A percentile compares a stretch with the other conserved stretches of the same genome.
These are phyloP conservation scores for Datisca glomerata DNA, from an alignment of 306 rosid species.

Conservation along the genomic window DNA sequence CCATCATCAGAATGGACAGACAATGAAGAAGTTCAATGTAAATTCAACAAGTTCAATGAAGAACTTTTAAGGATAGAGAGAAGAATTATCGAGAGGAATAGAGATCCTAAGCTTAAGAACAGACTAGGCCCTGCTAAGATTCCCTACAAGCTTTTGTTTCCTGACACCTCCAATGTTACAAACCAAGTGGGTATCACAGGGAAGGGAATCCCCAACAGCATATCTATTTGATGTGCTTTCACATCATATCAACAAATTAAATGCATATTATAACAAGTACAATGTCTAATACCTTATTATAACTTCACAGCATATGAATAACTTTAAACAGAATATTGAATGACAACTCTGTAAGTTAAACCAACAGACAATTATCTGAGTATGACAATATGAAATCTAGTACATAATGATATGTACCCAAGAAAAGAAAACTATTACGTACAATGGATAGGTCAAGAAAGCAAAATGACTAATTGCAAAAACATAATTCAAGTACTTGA, in stretches of 20 bases:
- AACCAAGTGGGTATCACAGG: slow-evolving; percentile 27
- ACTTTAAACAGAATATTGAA: no score
- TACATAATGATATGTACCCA: no score
- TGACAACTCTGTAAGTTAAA: no score
- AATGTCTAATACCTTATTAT: no score
- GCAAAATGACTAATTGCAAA: no score
- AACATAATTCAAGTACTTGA: no score
- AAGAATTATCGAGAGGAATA: slow-evolving; percentile 37
- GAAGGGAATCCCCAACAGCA: slow-evolving; percentile 48
- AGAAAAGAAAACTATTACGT: no score
- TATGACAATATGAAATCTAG: no score
- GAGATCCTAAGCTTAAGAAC: slow-evolving; percentile 46
- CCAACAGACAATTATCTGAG: no score
- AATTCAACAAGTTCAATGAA: slow-evolving; percentile 35
- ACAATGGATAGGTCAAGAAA: no score
- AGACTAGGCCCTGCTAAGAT: slow-evolving; percentile 37
- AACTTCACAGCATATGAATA: no score
- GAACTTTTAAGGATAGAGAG: slow-evolving; percentile 34
- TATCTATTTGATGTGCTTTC: slow-evolving; percentile 27
- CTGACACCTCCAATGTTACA: slow-evolving; percentile 27
- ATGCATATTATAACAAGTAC: no score
- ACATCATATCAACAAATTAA: not conserved
- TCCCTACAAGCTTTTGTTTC: slow-evolving; percentile 32
- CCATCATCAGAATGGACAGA: slow-evolving; percentile 41
- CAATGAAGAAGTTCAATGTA: slow-evolving; percentile 25